Conservation (phyloP, 2,329 filamentous ascomycete genomes). For the Apiospora koreana region DNA sequence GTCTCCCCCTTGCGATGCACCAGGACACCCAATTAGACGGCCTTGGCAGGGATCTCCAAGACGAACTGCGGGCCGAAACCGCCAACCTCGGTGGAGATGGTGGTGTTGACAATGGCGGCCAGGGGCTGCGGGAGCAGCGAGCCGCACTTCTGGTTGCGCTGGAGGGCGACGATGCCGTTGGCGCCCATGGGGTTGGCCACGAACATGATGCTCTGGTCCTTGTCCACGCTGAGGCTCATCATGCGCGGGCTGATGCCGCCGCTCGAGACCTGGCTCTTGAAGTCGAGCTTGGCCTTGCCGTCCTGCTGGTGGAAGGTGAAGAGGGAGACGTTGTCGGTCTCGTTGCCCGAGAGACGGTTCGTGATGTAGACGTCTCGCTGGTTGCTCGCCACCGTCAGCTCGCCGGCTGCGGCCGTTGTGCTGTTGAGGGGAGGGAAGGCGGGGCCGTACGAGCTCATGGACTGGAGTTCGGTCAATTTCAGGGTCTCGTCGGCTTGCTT, state of each 20-base stretch:
- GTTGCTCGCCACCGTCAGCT: slow-evolving; percentile 43
- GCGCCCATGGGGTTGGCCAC: slow-evolving; percentile 48
- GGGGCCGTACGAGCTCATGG: slow-evolving; percentile 42
- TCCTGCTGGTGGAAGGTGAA: slow-evolving; percentile 35
- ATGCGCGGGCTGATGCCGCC: slow-evolving; percentile 43
- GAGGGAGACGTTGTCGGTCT: slow-evolving; percentile 49
- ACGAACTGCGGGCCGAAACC: slow-evolving; percentile 32
- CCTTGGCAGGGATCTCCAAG: slow-evolving; percentile 20
- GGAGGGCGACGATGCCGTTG: slow-evolving; percentile 41
- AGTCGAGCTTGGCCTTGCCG: slow-evolving; percentile 23
- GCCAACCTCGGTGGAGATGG: slow-evolving; percentile 19
- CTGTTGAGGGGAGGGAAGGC: slow-evolving; percentile 36
- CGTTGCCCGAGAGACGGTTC: slow-evolving; percentile 49
- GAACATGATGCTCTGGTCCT: slow-evolving; percentile 38
- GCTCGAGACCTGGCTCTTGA: slow-evolving; percentile 23
- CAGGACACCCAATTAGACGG: background rate
- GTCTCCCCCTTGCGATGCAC: background rate
- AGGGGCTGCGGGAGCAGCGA: slow-evolving; percentile 23
- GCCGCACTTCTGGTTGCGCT: slow-evolving; percentile 26
- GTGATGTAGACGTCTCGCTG: slow-evolving; percentile 50
- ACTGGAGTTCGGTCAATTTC: slow-evolving; percentile 37
- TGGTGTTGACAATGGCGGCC: slow-evolving; percentile 18
- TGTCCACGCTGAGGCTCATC: slow-evolving; percentile 42
- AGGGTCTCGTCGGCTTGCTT: slow-evolving; percentile 32
- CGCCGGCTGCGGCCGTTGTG: slow-evolving; percentile 44